Conservation (phyloP, 345 rosid genomes). For the Theobroma cacao region DNA sequence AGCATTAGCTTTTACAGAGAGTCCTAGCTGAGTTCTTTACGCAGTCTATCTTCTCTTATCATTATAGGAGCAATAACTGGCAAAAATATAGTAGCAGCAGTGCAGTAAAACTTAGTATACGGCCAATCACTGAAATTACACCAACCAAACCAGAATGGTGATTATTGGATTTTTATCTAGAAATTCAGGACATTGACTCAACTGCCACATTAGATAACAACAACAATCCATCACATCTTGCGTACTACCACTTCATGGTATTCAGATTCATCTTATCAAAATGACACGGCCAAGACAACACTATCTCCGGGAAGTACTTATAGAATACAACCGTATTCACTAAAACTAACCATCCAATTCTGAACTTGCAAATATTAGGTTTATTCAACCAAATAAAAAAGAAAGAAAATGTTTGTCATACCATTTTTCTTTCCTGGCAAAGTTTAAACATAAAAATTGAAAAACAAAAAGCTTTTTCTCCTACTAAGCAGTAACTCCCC, state of each 20-base stretch:
- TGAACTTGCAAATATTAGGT: not conserved
- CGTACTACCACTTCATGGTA: not conserved
- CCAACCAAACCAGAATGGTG: not conserved
- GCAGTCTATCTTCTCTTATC: not conserved
- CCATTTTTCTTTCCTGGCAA: not conserved
- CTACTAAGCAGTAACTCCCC: not conserved
- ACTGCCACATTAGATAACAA: not conserved
- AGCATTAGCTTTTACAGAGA: not conserved
- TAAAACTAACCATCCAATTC: conserved; percentile 2
- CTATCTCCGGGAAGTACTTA: not conserved
- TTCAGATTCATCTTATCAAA: conserved; percentile 3
- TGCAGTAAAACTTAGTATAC: not conserved
- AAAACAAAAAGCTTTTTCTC: not conserved
- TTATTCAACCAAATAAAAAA: not conserved
- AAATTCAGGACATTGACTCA: not conserved
- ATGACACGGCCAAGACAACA: not conserved
- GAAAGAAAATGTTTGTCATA: not conserved
- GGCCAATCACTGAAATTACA: not conserved
- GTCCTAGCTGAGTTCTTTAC: not conserved
- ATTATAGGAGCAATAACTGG: not conserved
- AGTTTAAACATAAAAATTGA: not conserved
- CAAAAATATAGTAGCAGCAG: not conserved
- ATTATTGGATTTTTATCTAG: not conserved
- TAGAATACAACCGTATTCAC: not conserved
- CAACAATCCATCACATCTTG: not conserved